A percentile compares a stretch with the other conserved stretches of the same genome.
These are phyloP conservation scores for Arabidopsis thaliana DNA, from an alignment of 345 rosid genomes.

Conservation along the genomic window DNA sequence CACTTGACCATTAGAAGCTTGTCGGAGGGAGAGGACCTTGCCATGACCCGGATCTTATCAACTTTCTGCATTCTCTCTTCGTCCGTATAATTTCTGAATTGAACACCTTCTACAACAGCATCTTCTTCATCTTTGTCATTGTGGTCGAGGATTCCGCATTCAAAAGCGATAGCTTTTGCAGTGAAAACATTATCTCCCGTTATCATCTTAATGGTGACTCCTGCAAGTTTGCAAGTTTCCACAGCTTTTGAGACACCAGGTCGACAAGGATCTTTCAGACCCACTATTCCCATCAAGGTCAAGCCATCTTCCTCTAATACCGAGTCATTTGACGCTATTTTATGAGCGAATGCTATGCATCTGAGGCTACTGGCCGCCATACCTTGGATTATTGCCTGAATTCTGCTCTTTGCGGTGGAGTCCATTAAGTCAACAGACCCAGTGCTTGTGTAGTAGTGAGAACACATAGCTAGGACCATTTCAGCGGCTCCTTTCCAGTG, in stretches of 20 bases:
- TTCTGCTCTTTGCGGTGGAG: constrained; percentile 44
- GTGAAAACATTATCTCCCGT: constrained; percentile 78
- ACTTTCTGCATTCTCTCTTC: constrained; percentile 58
- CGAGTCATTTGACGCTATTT: constrained; percentile 43
- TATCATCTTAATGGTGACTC: constrained; percentile 68
- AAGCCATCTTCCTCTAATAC: constrained; percentile 52
- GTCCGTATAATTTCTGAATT: constrained; percentile 57
- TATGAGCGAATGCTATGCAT: constrained; percentile 74
- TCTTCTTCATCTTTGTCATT: constrained; percentile 43
- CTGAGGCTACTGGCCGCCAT: constrained; percentile 67
- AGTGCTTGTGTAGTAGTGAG: constrained; percentile 48
- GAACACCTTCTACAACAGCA: constrained; percentile 59
- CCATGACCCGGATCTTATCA: constrained; percentile 67
- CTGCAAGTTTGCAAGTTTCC: constrained; percentile 59
- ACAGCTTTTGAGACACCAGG: constrained; percentile 67
- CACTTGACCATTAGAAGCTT: constrained; percentile 76
- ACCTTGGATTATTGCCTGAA: constrained; percentile 53
- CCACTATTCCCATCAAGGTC: constrained; percentile 62
- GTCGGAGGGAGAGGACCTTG: constrained; percentile 73
- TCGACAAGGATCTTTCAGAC: constrained; percentile 72
- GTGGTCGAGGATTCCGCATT: constrained; percentile 63
- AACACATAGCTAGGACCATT: constrained; percentile 65
- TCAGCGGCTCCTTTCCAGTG: constrained; percentile 85
- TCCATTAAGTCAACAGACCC: constrained; percentile 46
- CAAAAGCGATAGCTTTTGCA: constrained; percentile 74